Evolutionary conservation across 2,329 filamentous ascomycete genomes (phyloP).

Genomic region (Pseudogymnoascus sp.): DNA sequence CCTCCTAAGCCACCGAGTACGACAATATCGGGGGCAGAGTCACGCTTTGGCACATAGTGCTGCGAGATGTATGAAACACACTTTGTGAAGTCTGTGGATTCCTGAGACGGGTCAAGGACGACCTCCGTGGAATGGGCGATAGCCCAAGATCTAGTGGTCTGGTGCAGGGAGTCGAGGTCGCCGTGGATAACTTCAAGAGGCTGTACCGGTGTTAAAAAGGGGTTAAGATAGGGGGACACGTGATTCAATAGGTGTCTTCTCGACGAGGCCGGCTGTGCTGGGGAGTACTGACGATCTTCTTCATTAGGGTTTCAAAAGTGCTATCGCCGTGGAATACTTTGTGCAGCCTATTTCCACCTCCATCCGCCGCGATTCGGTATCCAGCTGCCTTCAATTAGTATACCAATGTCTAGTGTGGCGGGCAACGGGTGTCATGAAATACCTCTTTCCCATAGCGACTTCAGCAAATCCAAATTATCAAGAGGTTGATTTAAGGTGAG

Average conservation of each 20-base stretch:
- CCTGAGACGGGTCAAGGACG: slow-evolving; percentile 67
- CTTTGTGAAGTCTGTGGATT: slow-evolving; percentile 88
- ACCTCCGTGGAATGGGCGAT: slow-evolving; percentile 45
- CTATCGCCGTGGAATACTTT: slow-evolving; percentile 13
- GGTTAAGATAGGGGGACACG: background rate
- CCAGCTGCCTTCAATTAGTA: slow-evolving; percentile 38
- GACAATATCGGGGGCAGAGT: slow-evolving; percentile 52
- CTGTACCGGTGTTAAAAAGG: slow-evolving; percentile 24
- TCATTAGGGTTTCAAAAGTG: background rate
- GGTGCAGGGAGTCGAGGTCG: slow-evolving; percentile 76
- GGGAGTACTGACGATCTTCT: slow-evolving; percentile 7
- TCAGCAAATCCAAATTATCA: slow-evolving; percentile 9
- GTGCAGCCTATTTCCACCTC: slow-evolving; percentile 63
- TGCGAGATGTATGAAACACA: slow-evolving; percentile 53
- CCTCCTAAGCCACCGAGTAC: slow-evolving; percentile 80
- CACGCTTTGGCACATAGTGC: slow-evolving; percentile 19
- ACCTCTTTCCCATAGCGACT: slow-evolving; percentile 11
- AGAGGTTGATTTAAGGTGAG: slow-evolving; percentile 12
- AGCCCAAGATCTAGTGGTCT: slow-evolving; percentile 46
- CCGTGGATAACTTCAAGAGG: slow-evolving; percentile 70
- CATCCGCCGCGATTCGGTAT: slow-evolving; percentile 75
- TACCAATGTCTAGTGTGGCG: slow-evolving; percentile 11
- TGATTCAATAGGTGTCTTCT: background rate
- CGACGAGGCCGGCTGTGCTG: background rate
- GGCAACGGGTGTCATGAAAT: slow-evolving; percentile 7